Evolutionary conservation across 257 asterid genomes (phyloP).

Genomic region (Lantana camara): DNA sequence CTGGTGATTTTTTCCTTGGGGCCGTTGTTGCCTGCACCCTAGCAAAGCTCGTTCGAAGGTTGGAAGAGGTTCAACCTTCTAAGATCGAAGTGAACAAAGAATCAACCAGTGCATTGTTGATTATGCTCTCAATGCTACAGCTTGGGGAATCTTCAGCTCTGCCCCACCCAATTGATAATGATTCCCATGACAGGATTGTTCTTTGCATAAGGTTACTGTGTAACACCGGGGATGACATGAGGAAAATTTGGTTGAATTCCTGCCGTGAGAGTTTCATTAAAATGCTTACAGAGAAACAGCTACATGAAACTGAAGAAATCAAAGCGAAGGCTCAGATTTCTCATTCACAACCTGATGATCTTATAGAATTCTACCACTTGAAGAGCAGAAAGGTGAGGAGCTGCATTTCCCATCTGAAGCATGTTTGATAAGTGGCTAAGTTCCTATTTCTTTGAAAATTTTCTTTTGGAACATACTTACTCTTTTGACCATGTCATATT

Average conservation of each 20-base stretch:
- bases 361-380: slow-evolving; percentile 92
- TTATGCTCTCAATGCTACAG: slow-evolving; percentile 87
- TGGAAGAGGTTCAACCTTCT: slow-evolving; percentile 91
- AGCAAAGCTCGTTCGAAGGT: slow-evolving; percentile 77
- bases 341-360: slow-evolving; percentile 91
- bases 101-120: slow-evolving; percentile 57
- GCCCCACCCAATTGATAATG: slow-evolving; percentile 92
- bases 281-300: slow-evolving; percentile 93
- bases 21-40: slow-evolving; percentile 88
- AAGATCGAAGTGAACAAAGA: slow-evolving; percentile 79
- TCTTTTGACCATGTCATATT: background rate
- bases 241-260: slow-evolving; percentile 84
- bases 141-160: slow-evolving; percentile 89
- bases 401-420: slow-evolving; percentile 24
- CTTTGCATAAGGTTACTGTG: slow-evolving; percentile 79
- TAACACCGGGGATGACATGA: slow-evolving; percentile 65
- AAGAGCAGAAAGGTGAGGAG: slow-evolving; percentile 86
- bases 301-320: slow-evolving; percentile 86
- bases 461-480: background rate
- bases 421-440: slow-evolving; percentile 10
- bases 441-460: background rate
- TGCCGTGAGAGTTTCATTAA: slow-evolving; percentile 91
- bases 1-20: slow-evolving; percentile 93
- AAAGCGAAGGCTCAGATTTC: slow-evolving; percentile 82
- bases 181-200: slow-evolving; percentile 81